Conservation (phyloP, 352 stramenopile species). For the Pythium angustatum region DNA sequence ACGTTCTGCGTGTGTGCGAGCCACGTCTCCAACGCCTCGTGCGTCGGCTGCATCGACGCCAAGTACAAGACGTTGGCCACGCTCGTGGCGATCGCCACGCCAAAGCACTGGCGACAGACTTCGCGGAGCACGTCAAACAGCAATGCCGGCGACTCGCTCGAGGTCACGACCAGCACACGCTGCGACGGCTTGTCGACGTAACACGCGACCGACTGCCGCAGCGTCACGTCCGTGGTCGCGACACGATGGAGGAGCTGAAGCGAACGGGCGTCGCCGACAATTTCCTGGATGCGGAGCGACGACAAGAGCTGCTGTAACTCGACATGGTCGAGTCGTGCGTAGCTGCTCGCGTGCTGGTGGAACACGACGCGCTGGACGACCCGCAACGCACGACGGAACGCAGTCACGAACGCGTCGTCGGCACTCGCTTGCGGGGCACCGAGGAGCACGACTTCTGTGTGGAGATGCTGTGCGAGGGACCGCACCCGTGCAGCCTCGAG, state of each 20-base stretch:
- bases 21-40: slow-evolving; percentile 45
- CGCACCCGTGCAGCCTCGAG: slow-evolving; percentile 46
- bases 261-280: slow-evolving; percentile 38
- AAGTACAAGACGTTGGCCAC: slow-evolving; percentile 77
- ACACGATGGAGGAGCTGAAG: slow-evolving; percentile 53
- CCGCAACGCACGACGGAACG: slow-evolving; percentile 27
- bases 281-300: slow-evolving; percentile 39
- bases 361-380: slow-evolving; percentile 62
- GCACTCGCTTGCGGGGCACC: slow-evolving; percentile 33
- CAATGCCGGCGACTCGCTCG: neutral
- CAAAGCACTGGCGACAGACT: slow-evolving; percentile 57
- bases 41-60: slow-evolving; percentile 53
- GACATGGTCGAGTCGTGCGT: slow-evolving; percentile 43
- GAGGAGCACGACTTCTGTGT: slow-evolving; percentile 54
- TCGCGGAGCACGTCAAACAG: slow-evolving; percentile 63
- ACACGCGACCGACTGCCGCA: slow-evolving; percentile 33
- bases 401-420: slow-evolving; percentile 12
- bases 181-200: slow-evolving; percentile 46
- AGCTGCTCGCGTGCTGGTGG: slow-evolving; percentile 40
- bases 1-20: slow-evolving; percentile 63
- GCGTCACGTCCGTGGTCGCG: slow-evolving; percentile 29
- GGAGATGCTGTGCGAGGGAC: slow-evolving; percentile 51
- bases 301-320: slow-evolving; percentile 33
- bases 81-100: slow-evolving; percentile 40
- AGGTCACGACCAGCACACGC: slow-evolving; percentile 33